Conservation (phyloP, 768 basidiomycete genomes). For the Leucosporidium scottii region DNA sequence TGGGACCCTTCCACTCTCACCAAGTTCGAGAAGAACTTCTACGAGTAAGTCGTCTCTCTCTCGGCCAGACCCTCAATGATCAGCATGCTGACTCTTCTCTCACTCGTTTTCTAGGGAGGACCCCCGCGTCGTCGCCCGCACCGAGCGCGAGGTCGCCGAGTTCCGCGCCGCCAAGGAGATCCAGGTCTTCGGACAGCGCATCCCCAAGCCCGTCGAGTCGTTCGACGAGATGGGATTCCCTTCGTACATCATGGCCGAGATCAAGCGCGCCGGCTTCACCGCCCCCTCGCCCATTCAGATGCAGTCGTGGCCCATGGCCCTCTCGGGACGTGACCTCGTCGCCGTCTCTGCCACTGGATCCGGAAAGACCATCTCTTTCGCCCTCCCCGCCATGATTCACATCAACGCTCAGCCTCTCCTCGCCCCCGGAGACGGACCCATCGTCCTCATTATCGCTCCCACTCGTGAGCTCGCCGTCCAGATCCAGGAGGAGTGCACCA, state of each 20-base stretch:
- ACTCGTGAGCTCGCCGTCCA: constrained; percentile 98
- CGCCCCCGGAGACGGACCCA: constrained; percentile 89
- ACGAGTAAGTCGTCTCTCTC: constrained; percentile 42
- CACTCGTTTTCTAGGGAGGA: constrained; percentile 56
- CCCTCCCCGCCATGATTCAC: constrained; percentile 97
- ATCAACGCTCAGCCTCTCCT: constrained; percentile 98
- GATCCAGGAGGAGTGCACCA: constrained; percentile 97
- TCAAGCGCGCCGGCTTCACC: constrained; percentile 65
- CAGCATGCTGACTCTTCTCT: constrained; percentile 13
- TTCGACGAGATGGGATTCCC: constrained; percentile 97
- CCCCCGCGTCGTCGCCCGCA: constrained; percentile 65
- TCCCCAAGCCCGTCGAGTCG: constrained; percentile 79
- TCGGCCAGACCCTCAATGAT: too few species aligned
- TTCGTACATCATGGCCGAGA: constrained; percentile 73
- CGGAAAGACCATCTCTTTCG: constrained; percentile 97
- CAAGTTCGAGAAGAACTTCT: constrained; percentile 97
- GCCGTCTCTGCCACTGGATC: constrained; percentile 98
- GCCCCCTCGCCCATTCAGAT: constrained; percentile 93
- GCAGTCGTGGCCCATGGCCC: constrained; percentile 98
- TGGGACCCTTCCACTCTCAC: constrained; percentile 68
- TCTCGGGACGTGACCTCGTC: constrained; percentile 38
- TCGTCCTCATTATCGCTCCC: constrained; percentile 90
- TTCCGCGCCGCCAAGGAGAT: constrained; percentile 80
- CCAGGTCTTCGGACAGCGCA: constrained; percentile 79
- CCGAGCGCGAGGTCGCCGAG: constrained; percentile 79